Base-by-base conservation (phyloP, 2,329 filamentous ascomycete genomes). In the Scytalidium lignicola region DNA sequence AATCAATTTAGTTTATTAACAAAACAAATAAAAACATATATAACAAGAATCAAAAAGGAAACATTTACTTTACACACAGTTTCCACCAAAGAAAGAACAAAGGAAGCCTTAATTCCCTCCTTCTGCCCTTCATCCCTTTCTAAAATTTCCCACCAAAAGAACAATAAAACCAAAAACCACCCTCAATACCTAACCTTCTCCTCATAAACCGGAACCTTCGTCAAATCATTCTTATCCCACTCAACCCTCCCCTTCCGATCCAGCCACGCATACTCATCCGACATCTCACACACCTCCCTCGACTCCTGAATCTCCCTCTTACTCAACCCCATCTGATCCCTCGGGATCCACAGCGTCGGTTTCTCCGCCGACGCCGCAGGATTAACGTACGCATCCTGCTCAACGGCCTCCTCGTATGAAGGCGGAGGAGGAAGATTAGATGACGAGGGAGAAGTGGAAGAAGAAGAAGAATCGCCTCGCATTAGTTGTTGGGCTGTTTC, bases 311-410 rank as follows among this genome's bases (percentile, higher is more conserved):
- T 74, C 67, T 95, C 90, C 62, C 92, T 85, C 58, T 76, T 76
- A 47, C 83, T 88, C 41, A 95, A 80, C 3, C 88, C 87, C 43
- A 85, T 80, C 5, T 77, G 69, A 60, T 96, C 90, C 45, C 79
- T 74, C 0, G 88, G 88, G 49, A 95, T 87, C 90, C 90, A 96
- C 17, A 95, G 72, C 17, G 86, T 70, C 1, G 87, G 87, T 1
- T 79, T 67, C 55, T 74, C 55, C 54, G 78, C 73, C 21, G 67
- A 78, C 62, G 92, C 74, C 0, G 83, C 77, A 0, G 90, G 88
- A 54, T 90, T 82, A 66, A 80, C 80, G 69, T 88, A 92, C 0
- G 87, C 90, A 44, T 85, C 73, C 8, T 75, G 72, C 63, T 85
- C 79, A 2, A 81, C 71, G 47, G 85, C 76, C 0, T 74, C 72